Evolutionary conservation across 768 basidiomycete species (phyloP).

Genomic region (Mycena alexandri): DNA sequence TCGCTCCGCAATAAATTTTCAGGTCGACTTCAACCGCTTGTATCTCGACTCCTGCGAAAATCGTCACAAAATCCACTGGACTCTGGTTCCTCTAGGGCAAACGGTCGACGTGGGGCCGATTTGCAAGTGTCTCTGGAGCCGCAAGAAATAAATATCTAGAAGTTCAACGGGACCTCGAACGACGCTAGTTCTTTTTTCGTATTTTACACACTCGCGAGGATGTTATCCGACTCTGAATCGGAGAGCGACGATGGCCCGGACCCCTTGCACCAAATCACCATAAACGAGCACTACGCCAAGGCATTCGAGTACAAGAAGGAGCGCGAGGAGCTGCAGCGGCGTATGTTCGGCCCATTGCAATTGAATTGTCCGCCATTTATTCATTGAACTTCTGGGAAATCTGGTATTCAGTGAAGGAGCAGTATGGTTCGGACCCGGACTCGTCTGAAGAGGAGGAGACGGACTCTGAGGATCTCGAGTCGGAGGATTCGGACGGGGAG

Average conservation of each 20-base stretch:
- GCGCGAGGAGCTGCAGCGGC: conserved; percentile 83
- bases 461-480: conserved; percentile 83
- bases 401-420: conserved; percentile 91
- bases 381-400: conserved; percentile 18
- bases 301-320: conserved; percentile 89
- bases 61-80: neutral
- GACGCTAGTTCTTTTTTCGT: too few species aligned
- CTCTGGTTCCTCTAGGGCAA: too few species aligned
- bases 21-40: too few species aligned
- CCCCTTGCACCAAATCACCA: conserved; percentile 62
- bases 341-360: conserved; percentile 66
- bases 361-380: too few species aligned
- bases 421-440: conserved; percentile 84
- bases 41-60: too few species aligned
- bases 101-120: too few species aligned
- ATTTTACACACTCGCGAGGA: conserved; percentile 31
- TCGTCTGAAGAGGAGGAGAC: conserved; percentile 63
- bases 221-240: conserved; percentile 65
- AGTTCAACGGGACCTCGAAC: too few species aligned
- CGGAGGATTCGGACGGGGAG: conserved; percentile 95
- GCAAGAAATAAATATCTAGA: too few species aligned
- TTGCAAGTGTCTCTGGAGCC: too few species aligned
- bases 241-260: conserved; percentile 59
- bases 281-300: conserved; percentile 84
- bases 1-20: neutral